Evolutionary conservation across 1,139 yeast genomes (phyloP), one percentile per base, ranked within the genome.

Genomic region (Schizosaccharomyces versatilis): DNA sequence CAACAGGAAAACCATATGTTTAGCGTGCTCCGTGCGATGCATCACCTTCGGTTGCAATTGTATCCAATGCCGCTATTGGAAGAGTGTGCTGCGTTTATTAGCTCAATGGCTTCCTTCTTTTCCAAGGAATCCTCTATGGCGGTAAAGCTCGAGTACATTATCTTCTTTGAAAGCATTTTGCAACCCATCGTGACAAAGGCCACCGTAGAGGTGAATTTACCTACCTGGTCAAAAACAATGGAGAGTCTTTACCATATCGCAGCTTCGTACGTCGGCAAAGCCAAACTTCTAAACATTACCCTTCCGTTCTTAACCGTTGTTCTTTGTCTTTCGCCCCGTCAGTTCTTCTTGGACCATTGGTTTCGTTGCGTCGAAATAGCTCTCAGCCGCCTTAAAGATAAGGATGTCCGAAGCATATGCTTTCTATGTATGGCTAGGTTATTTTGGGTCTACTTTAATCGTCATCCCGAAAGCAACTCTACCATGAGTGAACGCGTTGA

Each of bases 131-230:
- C 75, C 53, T 81, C 80, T 59, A 79, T 79, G 56, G 73, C 83
- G 1, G 70, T 80, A 36, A 67, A 66, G 57, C 71, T 77, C 59
- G 93, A 95, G 1, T 93, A 90, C 65, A 83, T 94, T 54, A 95
- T 85, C 59, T 94, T 85, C 1, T 71, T 88, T 49, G 74, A 82
- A 55, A 80, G 77, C 57, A 73, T 93, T 47, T 68, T 93, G 2
- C 68, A 84, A 51, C 94, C 97, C 0, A 68, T 90, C 47, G 94
- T 96, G 0, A 93, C 85, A 17, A 51, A 77, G 1, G 73, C 88
- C 41, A 84, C 96, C 0, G 98, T 96, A 0, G 99, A 93, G 65
- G 86, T 86, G 0, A 90, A 93, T 63, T 94, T 86, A 66, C 98
- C 98, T 2, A 79, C 83, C 0, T 93, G 98, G 99, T 80, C 81